These are phyloP conservation scores for Suillus weaverae DNA, from an alignment of 768 basidiomycete genomes.

Conservation along the genomic window DNA sequence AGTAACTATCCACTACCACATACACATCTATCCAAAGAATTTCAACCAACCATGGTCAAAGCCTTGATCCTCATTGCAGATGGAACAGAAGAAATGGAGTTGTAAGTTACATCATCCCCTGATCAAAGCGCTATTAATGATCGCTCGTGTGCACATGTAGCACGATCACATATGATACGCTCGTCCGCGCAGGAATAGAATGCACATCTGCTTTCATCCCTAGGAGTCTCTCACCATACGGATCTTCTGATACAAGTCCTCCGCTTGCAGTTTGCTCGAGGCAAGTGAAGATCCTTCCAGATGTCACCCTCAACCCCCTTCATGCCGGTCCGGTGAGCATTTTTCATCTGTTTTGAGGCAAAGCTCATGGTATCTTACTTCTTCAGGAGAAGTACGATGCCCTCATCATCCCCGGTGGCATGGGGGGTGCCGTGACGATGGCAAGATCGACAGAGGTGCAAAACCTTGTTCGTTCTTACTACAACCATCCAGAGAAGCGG, in stretches of 20 bases:
- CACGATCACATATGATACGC: conserved; percentile 79
- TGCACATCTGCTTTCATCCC: conserved; percentile 66
- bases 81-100: conserved; percentile 90
- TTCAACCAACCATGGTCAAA: conserved; percentile 14
- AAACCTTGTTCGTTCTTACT: conserved; percentile 56
- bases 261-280: conserved; percentile 65
- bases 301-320: conserved; percentile 49
- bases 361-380: neutral
- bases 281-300: conserved; percentile 72
- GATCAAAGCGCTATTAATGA: conserved; percentile 3
- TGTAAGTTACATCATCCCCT: conserved; percentile 47
- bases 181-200: conserved; percentile 70
- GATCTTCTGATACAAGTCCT: conserved; percentile 34
- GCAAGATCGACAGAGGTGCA: conserved; percentile 61
- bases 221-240: conserved; percentile 30
- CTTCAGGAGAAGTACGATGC: conserved; percentile 64
- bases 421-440: conserved; percentile 75
- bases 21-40: neutral
- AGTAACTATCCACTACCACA: neutral
- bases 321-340: conserved; percentile 47
- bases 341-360: neutral
- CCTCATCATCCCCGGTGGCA: conserved; percentile 75
- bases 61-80: conserved; percentile 76
- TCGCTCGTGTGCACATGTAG: conserved; percentile 34
- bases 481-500: conserved; percentile 23